Evolutionary conservation across 305 asterid genomes (phyloP), one percentile per base, ranked within the genome.

Genomic region (Solanum chacoense): DNA sequence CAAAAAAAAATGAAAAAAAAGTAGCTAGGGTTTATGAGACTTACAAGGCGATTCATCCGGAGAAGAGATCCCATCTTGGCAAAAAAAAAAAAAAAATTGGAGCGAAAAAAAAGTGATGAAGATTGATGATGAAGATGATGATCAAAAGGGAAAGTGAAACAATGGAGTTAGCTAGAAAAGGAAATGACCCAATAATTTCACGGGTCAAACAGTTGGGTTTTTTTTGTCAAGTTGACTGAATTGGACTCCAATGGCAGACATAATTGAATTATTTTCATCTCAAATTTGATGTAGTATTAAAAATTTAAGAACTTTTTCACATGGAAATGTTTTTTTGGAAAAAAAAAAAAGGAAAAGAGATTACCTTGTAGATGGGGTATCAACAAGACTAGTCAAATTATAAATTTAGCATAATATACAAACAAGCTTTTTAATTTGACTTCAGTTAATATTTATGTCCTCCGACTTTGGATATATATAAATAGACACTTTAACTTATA

Each of bases 41-140:
- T 83, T 83, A 83, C 86, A 83, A 83, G 72, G 40, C 86, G 86
- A 83, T 83, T 83, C 86, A 83, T 83, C 29, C 86, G 73, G 2
- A 18, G 86, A 50, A 83, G 72, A 83, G 86, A 83, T 83, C 86
- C 86, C 86, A 83, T 83, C 42, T 1, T 29, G 42, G 50, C 4
- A 6, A 29, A 31, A 29, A 32, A 31, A 16, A 31, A 31, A 16
- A 28, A 2, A 38, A 38, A 38, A 38, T 38, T 40, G 36, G 12
- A 7, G 13, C 13, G 28, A 22, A 35, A 34, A 29, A 11, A 24
- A 9, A 6, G 36, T 69, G 76, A 74, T 18, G 40, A 74, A 45
- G 59, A 69, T 29, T 4, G 31, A 5, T 69, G 35, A 74, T 8
- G 40, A 32, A 45, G 63, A 69, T 16, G 38, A 35, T 22, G 50